Evolutionary conservation across 23 red algal species (phyloP), one percentile per base, ranked within the genome.

Genomic region (Agarophyton chilense): DNA sequence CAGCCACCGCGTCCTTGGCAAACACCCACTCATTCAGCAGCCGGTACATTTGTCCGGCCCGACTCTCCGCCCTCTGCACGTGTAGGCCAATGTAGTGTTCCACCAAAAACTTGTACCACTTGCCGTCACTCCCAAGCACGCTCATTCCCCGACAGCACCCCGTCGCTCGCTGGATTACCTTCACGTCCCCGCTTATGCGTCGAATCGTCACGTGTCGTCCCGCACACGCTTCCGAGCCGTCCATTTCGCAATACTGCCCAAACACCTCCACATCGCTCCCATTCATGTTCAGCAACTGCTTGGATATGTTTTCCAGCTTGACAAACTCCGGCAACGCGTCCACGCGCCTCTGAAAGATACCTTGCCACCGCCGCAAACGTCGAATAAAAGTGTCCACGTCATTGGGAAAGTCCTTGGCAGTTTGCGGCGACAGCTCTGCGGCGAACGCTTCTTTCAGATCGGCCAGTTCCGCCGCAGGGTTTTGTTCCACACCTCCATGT

Each of bases 361-460:
- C 74, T 58, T 95, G 90, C 97, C 97, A 99, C 13, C 91, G 90
- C 1, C 84, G 77, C 50, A 99, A 68, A 54, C 93, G 92, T 34
- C 39, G 83, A 81, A 99, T 95, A 40, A 99, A 95, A 12, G 86
- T 73, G 57, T 96, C 97, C 41, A 96, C 94, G 61, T 75, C 76
- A n/a, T 50, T 81, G 10, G 97, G 97, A 87, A 99, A 99, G 44
- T 99, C 81, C 33, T 84, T 92, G 12, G 97, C 93, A 5, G 91
- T 96, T 63, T 94, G 93, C 0, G 97, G 97, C 33, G 97, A 90
- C 36, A 99, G 52, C 43, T 99, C 97, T 18, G 87, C 92, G 32
- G 93, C 97, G 80, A 99, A 99, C 25, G 97, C 87, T 56, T 83
- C 86, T 49, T 95, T 95, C 56, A 99, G 72, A 66, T 99, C 97